phyloP scores from a whole-genome alignment of 441 rosid species.

The Pelargonium myrrhifolium region DNA sequence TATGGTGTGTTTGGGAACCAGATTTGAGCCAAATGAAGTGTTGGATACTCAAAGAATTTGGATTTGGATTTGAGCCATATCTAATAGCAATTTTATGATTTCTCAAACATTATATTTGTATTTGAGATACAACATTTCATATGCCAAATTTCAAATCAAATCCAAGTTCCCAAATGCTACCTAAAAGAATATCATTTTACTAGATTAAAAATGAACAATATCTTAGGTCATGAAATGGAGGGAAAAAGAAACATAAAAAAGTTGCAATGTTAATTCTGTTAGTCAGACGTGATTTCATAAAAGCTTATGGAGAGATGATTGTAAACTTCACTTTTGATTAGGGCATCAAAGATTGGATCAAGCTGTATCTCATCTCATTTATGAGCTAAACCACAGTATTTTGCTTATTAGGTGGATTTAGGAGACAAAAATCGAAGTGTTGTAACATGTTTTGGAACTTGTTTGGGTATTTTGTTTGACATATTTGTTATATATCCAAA shows the following conservation, averaged over 20 bases:
- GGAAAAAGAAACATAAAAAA: not conserved
- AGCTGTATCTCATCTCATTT: not conserved
- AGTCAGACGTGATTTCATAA: not conserved
- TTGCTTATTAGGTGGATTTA: not conserved
- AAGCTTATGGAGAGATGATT: not conserved
- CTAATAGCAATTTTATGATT: too few relatives aligned
- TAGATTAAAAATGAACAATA: not conserved
- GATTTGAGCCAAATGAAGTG: too few relatives aligned
- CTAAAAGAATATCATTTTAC: too few relatives aligned
- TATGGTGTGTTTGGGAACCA: not conserved
- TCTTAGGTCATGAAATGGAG: not conserved
- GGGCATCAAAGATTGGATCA: too few relatives aligned
- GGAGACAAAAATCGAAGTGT: not conserved
- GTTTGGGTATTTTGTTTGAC: not conserved
- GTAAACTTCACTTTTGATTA: too few relatives aligned
- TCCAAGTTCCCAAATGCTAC: not conserved
- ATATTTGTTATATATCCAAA: conserved; percentile 9
- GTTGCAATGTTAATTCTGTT: not conserved
- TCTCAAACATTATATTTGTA: too few relatives aligned
- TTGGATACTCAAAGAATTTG: too few relatives aligned
- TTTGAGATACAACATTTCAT: too few relatives aligned
- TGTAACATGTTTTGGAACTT: not conserved
- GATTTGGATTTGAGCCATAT: too few relatives aligned
- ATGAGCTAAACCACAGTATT: not conserved
- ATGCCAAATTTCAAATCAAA: too few relatives aligned